A percentile compares a stretch with the other conserved stretches of the same genome.
phyloP scores from a whole-genome alignment of 2,329 filamentous ascomycete species.

The Hymenoscyphus albidus region DNA sequence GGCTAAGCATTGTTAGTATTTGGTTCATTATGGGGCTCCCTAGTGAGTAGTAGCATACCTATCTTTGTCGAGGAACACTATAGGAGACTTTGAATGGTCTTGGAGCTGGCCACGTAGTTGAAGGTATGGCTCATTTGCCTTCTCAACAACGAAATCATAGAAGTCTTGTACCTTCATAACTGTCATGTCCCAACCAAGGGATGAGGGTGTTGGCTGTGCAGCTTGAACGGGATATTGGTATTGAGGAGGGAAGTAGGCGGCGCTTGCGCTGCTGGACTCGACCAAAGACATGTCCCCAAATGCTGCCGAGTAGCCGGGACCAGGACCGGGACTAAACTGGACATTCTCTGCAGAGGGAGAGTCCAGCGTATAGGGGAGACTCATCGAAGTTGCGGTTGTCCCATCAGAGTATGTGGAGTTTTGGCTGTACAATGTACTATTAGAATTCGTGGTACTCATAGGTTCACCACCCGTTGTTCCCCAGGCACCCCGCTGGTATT shows the following conservation, averaged over 20 bases:
- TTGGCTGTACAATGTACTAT: background rate
- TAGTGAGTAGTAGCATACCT: background rate
- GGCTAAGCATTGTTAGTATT: background rate
- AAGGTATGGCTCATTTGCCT: constrained; percentile 8
- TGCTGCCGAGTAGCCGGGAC: background rate
- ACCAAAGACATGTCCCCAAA: background rate
- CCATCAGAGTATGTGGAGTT: background rate
- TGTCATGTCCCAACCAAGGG: constrained; percentile 9
- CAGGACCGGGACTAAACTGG: background rate
- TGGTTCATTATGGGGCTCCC: background rate
- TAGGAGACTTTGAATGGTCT: background rate
- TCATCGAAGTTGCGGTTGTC: background rate
- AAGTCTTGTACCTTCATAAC: background rate
- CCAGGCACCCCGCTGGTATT: background rate
- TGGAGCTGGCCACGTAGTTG: background rate
- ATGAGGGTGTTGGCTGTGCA: constrained; percentile 2
- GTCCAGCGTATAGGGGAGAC: background rate
- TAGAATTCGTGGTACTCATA: constrained; percentile 1
- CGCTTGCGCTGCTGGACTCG: background rate
- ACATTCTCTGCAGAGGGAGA: background rate
- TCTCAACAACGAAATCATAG: constrained; percentile 10
- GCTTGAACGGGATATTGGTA: background rate
- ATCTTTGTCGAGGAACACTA: constrained; percentile 10
- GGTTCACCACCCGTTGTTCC: constrained; percentile 1
- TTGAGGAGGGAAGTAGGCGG: background rate